Evolutionary conservation across 1,284 basidiomycete genomes (phyloP).

Genomic region (Cryptococcus sp.): DNA sequence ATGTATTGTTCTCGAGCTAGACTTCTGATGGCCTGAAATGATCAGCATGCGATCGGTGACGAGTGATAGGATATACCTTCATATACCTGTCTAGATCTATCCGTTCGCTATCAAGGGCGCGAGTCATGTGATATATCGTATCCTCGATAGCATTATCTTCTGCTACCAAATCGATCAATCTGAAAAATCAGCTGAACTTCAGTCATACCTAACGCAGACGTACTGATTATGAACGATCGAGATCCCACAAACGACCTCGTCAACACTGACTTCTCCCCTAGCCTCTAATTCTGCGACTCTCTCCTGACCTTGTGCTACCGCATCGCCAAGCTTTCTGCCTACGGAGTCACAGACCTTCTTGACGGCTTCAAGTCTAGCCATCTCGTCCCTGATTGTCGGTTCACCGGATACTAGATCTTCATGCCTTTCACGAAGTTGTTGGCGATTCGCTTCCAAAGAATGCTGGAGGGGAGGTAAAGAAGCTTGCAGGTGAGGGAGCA

Average conservation of each 20-base stretch:
- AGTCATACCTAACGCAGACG: too few relatives aligned
- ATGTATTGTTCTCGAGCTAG: conserved; percentile 84
- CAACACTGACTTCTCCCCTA: conserved; percentile 55
- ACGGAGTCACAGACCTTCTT: conserved; percentile 82
- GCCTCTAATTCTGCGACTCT: conserved; percentile 50
- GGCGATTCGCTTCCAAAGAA: conserved; percentile 63
- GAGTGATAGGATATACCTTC: conserved; percentile 54
- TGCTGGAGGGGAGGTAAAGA: conserved; percentile 65
- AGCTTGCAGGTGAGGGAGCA: conserved; percentile 69
- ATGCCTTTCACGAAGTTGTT: conserved; percentile 72
- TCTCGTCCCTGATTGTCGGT: conserved; percentile 92
- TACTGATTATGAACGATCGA: conserved; percentile 94
- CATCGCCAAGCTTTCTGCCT: conserved; percentile 59
- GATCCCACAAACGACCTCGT: conserved; percentile 91
- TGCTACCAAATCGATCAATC: conserved; percentile 90
- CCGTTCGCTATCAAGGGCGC: conserved; percentile 84
- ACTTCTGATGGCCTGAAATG: conserved; percentile 67
- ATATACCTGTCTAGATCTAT: conserved; percentile 90
- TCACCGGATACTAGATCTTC: conserved; percentile 80
- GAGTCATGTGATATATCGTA: conserved; percentile 92
- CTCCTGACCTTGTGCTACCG: conserved; percentile 68
- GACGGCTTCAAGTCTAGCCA: conserved; percentile 91
- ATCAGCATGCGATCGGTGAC: conserved; percentile 1
- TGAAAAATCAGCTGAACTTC: conserved; percentile 42
- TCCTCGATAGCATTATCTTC: conserved; percentile 98